Evolutionary conservation across 768 basidiomycete species (phyloP).

Genomic region (Podaxis mareebaensis): DNA sequence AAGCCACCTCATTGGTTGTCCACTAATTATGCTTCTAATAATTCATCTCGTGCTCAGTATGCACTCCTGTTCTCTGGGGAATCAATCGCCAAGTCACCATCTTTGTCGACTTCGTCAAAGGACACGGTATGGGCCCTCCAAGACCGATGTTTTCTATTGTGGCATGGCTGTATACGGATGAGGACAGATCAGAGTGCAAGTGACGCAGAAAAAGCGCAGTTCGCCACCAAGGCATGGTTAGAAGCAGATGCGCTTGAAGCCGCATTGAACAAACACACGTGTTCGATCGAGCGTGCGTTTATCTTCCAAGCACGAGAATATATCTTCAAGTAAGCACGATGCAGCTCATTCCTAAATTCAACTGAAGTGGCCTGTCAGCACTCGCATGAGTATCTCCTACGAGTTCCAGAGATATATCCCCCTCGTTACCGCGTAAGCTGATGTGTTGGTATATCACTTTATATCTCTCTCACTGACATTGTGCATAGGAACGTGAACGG

Average conservation of each 20-base stretch:
- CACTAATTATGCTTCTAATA: neutral
- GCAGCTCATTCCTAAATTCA: neutral
- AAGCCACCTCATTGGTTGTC: slow-evolving; percentile 26
- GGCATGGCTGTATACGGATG: slow-evolving; percentile 72
- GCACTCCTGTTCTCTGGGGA: slow-evolving; percentile 79
- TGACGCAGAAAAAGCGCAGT: slow-evolving; percentile 57
- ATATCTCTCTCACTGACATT: neutral
- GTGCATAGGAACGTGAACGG: slow-evolving; percentile 37
- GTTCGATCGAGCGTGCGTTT: slow-evolving; percentile 65
- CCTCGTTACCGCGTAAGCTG: slow-evolving; percentile 51
- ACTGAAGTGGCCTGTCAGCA: slow-evolving; percentile 38
- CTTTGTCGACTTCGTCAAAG: slow-evolving; percentile 43
- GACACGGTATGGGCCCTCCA: slow-evolving; percentile 77
- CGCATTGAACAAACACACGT: slow-evolving; percentile 63
- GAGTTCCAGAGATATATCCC: slow-evolving; percentile 70
- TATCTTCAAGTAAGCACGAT: slow-evolving; percentile 68
- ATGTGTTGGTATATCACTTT: neutral
- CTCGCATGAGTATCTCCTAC: slow-evolving; percentile 67
- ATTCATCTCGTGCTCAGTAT: slow-evolving; percentile 42
- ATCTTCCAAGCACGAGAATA: slow-evolving; percentile 73
- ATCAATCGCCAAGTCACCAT: slow-evolving; percentile 41
- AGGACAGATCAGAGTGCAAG: slow-evolving; percentile 40
- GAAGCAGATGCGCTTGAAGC: slow-evolving; percentile 69
- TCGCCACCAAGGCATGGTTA: slow-evolving; percentile 68
- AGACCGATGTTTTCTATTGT: slow-evolving; percentile 67